Evolutionary conservation across 129 eudicot genomes (phyloP).

Genomic region (Calendula officinalis): DNA sequence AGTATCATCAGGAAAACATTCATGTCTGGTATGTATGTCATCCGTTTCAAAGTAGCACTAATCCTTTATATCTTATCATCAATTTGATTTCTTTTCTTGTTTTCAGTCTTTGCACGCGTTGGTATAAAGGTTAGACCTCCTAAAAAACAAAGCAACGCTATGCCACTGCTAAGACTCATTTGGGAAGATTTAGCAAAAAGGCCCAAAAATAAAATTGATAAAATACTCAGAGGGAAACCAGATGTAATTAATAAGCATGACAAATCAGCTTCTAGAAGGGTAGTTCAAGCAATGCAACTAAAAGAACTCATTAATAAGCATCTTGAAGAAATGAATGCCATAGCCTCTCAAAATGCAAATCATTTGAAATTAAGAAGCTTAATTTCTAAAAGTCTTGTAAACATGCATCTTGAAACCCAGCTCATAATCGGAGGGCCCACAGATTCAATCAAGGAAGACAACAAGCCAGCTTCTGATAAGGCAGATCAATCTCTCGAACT

Average conservation of each 20-base stretch:
- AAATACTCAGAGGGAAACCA: slow-evolving; percentile 3
- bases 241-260: slow-evolving; percentile 5
- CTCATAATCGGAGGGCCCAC: too few relatives aligned
- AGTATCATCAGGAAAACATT: background rate
- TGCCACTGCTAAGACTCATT: background rate
- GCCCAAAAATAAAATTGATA: background rate
- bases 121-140: background rate
- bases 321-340: background rate
- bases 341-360: background rate
- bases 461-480: background rate
- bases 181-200: background rate
- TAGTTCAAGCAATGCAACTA: slow-evolving; percentile 19
- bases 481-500: slow-evolving; percentile 12
- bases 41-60: too few relatives aligned
- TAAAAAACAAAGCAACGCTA: background rate
- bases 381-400: slow-evolving; percentile 10
- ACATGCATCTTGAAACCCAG: background rate
- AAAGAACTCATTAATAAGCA: slow-evolving; percentile 3
- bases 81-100: too few relatives aligned
- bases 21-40: too few relatives aligned
- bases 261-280: slow-evolving; percentile 10
- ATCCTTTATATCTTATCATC: too few relatives aligned
- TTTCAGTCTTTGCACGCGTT: background rate
- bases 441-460: slow-evolving; percentile 7
- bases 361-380: background rate